Base-by-base conservation (phyloP, 2,329 filamentous ascomycete species). In the Tolypocladium guangdongense region DNA sequence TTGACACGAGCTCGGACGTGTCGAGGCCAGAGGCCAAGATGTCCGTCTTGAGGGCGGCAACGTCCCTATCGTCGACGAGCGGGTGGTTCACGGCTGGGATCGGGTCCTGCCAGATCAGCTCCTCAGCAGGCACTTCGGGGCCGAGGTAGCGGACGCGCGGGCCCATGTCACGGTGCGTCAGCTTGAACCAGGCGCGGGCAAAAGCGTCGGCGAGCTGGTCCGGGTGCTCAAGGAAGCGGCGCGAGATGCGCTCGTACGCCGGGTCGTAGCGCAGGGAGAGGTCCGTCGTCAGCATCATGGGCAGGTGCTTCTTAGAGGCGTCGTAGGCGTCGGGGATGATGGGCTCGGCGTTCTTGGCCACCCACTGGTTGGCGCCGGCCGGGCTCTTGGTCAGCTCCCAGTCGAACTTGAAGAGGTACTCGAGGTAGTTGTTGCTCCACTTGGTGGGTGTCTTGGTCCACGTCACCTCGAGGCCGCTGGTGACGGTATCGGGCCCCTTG, bases 131-230 rank as follows among this genome's bases (percentile, higher is more conserved):
- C 20, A 88, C 75, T 69, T 91, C 87, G 1, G 87, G 87, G 33
- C 87, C 87, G 48, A 90, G 63, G 75, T 87, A 90, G 65, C 84
- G 85, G 27, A 77, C 66, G 52, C 80, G 74, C 45, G 87, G 87
- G 18, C 87, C 87, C 72, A 91, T 80, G 67, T 90, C 87, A 72
- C 87, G 86, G 74, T 91, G 87, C 36, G 87, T 76, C 43, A 91
- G 79, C 81, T 91, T 90, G 80, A 88, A 91, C 87, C 87, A 91
- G 16, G 87, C 87, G 50, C 81, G 80, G 24, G 78, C 75, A 63
- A 90, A 91, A 10, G 79, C 83, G 56, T 89, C 82, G 52, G 76
- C 77, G 39, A 90, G 77, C 74, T 88, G 71, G 47, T 86, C 77
- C 2, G 84, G 84, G 71, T 90, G 72, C 59, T 82, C 80, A 48